These are phyloP conservation scores for Skeletonema tropicum DNA, from an alignment of 108 stramenopile genomes.

Conservation along the genomic window DNA sequence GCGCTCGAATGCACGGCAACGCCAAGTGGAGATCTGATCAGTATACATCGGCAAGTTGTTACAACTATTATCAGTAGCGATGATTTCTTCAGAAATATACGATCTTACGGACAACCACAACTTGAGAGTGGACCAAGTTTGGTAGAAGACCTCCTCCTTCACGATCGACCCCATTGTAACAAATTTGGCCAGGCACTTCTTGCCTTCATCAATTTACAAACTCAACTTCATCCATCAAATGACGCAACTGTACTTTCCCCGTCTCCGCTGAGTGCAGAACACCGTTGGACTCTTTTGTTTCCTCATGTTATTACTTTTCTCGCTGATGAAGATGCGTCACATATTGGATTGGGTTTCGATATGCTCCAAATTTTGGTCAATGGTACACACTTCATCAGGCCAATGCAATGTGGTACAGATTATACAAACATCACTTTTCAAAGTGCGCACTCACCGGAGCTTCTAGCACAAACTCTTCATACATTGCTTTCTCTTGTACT, in stretches of 20 bases:
- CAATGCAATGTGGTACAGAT: not conserved
- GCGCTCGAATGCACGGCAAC: not conserved
- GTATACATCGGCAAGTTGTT: not conserved
- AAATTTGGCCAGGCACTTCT: slow-evolving; percentile 21
- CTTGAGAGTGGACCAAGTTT: slow-evolving; percentile 7
- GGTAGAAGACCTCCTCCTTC: slow-evolving; percentile 24
- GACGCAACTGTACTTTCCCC: not conserved
- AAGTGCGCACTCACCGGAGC: not conserved
- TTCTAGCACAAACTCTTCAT: slow-evolving; percentile 19
- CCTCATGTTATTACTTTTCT: slow-evolving; percentile 23
- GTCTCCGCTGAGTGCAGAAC: slow-evolving; percentile 16
- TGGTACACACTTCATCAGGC: slow-evolving; percentile 3
- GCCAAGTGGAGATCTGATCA: not conserved
- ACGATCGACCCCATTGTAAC: slow-evolving; percentile 12
- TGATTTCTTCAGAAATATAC: not conserved
- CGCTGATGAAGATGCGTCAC: slow-evolving; percentile 5
- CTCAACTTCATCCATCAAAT: not conserved
- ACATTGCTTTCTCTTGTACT: slow-evolving; percentile 27
- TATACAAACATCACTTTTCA: not conserved
- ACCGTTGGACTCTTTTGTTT: slow-evolving; percentile 33
- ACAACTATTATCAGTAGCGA: not conserved
- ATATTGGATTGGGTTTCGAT: slow-evolving; percentile 21
- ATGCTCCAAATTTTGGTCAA: slow-evolving; percentile 28
- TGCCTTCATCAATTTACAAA: slow-evolving; percentile 19
- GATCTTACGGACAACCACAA: not conserved